These are phyloP conservation scores for Ceratobasidium sp. DNA, from an alignment of 1,284 basidiomycete genomes.

Conservation along the genomic window DNA sequence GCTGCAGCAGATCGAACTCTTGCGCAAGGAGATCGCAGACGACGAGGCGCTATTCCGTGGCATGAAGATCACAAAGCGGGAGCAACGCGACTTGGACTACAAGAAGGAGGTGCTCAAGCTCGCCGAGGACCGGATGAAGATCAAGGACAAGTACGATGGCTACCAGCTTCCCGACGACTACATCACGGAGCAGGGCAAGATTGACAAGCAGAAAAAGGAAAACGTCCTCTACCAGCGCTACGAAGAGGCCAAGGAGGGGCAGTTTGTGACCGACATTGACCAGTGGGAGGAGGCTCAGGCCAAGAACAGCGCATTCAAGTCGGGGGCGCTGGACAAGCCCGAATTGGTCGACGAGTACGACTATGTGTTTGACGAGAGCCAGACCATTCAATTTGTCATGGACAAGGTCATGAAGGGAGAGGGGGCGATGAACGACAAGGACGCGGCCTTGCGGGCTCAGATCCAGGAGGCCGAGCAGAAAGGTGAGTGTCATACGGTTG, in stretches of 20 bases:
- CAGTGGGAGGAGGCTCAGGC: constrained; percentile 96
- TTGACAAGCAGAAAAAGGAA: constrained; percentile 96
- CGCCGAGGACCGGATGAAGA: constrained; percentile 91
- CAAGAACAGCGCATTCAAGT: constrained; percentile 84
- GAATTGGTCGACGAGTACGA: constrained; percentile 87
- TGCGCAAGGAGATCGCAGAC: constrained; percentile 91
- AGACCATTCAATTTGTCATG: constrained; percentile 95
- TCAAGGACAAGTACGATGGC: constrained; percentile 93
- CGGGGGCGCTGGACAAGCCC: constrained; percentile 86
- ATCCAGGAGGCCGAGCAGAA: constrained; percentile 92
- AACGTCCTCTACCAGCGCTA: constrained; percentile 93
- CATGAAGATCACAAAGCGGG: constrained; percentile 87
- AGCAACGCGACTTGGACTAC: constrained; percentile 80
- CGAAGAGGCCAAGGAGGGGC: constrained; percentile 88
- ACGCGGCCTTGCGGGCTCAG: constrained; percentile 83
- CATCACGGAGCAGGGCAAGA: constrained; percentile 97
- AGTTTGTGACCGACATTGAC: constrained; percentile 95
- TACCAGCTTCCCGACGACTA: constrained; percentile 97
- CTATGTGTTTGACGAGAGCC: constrained; percentile 97
- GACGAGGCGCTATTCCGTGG: constrained; percentile 87
- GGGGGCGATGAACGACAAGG: constrained; percentile 78
- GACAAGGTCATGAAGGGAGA: constrained; percentile 78
- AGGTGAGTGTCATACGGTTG: constrained; percentile 59
- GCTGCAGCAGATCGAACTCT: constrained; percentile 91
- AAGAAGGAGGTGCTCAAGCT: constrained; percentile 93